Percentiles rank a stretch among this genome's conserved stretches.
Conservation (phyloP, 805 yeast species). For the Spencermartinsiella europaea region DNA sequence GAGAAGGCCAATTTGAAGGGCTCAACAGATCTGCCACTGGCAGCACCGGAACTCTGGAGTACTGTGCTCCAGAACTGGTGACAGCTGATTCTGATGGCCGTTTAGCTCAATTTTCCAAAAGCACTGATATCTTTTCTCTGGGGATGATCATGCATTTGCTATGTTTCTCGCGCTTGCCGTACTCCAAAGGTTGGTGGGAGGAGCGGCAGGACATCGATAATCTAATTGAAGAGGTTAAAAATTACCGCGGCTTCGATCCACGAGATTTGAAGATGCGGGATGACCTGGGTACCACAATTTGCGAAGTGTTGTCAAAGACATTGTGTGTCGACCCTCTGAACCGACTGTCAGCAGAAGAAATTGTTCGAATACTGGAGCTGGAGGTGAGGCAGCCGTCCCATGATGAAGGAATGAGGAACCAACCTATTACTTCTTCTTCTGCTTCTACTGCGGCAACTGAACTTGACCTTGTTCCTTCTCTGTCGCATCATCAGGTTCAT, state of each 20-base stretch:
- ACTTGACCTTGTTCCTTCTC: not conserved
- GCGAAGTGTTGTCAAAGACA: slow-evolving; percentile 37
- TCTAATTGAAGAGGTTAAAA: slow-evolving; percentile 34
- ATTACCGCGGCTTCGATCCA: slow-evolving; percentile 30
- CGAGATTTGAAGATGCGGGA: slow-evolving; percentile 17
- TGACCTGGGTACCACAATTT: slow-evolving; percentile 31
- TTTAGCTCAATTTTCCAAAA: slow-evolving; percentile 56
- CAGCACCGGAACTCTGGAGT: slow-evolving; percentile 82
- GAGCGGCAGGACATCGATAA: slow-evolving; percentile 29
- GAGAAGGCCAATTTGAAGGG: slow-evolving; percentile 78
- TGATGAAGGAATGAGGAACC: not conserved
- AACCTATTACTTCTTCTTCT: no score
- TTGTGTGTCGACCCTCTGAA: slow-evolving; percentile 33
- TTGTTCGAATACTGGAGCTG: slow-evolving; percentile 25
- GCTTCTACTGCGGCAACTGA: no score
- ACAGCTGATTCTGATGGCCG: slow-evolving; percentile 29
- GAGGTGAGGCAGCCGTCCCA: not conserved
- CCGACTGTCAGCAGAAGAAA: slow-evolving; percentile 43
- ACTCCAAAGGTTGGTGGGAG: slow-evolving; percentile 26
- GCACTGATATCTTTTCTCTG: slow-evolving; percentile 75
- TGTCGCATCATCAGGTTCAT: not conserved
- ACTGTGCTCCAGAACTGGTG: slow-evolving; percentile 80
- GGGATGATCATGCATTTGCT: slow-evolving; percentile 78
- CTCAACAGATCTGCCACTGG: slow-evolving; percentile 65
- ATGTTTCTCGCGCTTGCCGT: slow-evolving; percentile 70